Conservation (phyloP, 768 basidiomycete genomes). For the Termitomyces eurrhizus region DNA sequence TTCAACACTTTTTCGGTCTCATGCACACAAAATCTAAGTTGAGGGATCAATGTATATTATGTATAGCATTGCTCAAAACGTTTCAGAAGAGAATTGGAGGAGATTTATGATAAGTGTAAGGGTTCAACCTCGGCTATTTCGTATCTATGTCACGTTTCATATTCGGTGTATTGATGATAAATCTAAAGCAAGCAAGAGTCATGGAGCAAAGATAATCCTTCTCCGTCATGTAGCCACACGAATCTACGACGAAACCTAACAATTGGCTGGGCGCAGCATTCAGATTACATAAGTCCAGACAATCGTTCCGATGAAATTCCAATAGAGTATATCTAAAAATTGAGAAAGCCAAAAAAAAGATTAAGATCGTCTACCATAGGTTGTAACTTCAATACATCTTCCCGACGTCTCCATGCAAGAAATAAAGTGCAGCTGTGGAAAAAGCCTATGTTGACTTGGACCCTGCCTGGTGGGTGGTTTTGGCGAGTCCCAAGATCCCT, state of each 20-base stretch:
- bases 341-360: not conserved
- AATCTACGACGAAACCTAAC: too few relatives aligned
- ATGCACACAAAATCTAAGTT: not conserved
- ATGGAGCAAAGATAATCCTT: too few relatives aligned
- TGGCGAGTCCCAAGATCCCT: conserved; percentile 51
- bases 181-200: too few relatives aligned
- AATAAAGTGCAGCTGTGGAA: not conserved
- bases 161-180: too few relatives aligned
- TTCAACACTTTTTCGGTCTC: too few relatives aligned
- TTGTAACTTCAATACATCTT: not conserved
- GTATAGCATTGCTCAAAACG: not conserved
- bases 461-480: conserved; percentile 7
- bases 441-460: not conserved
- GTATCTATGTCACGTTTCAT: too few relatives aligned
- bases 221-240: too few relatives aligned
- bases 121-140: not conserved
- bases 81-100: not conserved
- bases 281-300: too few relatives aligned
- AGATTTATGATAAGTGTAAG: not conserved
- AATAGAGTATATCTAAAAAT: not conserved
- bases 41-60: not conserved
- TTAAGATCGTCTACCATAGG: not conserved
- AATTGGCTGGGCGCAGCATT: too few relatives aligned
- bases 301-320: not conserved
- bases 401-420: not conserved